Evolutionary conservation across 768 basidiomycete genomes (phyloP).

Genomic region (Termitomyces eurrhizus): DNA sequence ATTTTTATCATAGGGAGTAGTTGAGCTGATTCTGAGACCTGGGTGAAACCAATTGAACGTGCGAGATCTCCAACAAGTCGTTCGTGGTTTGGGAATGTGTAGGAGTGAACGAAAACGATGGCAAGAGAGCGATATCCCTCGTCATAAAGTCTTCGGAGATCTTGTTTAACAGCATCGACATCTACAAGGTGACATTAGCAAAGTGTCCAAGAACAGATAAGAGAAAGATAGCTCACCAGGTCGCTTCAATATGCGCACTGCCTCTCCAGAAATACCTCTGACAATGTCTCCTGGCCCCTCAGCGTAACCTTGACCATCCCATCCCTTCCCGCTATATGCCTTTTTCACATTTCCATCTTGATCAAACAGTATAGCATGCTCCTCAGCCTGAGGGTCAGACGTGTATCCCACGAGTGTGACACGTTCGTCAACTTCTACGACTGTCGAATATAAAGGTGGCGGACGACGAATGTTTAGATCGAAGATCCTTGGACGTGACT

Average conservation of each 20-base stretch:
- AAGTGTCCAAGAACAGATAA: background rate
- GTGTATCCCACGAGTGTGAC: constrained; percentile 94
- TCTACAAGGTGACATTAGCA: constrained; percentile 35
- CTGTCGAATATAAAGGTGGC: constrained; percentile 69
- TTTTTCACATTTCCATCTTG: constrained; percentile 61
- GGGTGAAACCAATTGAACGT: constrained; percentile 77
- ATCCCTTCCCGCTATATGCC: constrained; percentile 74
- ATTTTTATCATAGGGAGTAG: constrained; percentile 95
- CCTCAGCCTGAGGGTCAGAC: constrained; percentile 78
- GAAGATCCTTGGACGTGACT: constrained; percentile 92
- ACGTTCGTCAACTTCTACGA: constrained; percentile 82
- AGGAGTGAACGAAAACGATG: constrained; percentile 88
- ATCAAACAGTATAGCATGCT: constrained; percentile 74
- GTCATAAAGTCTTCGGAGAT: constrained; percentile 69
- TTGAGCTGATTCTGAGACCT: constrained; percentile 84
- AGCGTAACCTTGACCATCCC: constrained; percentile 65
- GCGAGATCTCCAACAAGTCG: constrained; percentile 67
- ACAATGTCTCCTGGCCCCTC: constrained; percentile 83
- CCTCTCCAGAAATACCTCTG: constrained; percentile 81
- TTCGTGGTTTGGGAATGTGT: constrained; percentile 89
- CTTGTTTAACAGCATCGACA: constrained; percentile 42
- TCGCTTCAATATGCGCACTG: constrained; percentile 74
- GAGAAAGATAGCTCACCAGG: constrained; percentile 45
- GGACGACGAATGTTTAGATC: constrained; percentile 87
- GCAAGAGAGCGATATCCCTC: constrained; percentile 88